Percentiles rank a stretch among this genome's conserved stretches.
Evolutionary conservation across 805 yeast species (phyloP).

Genomic region (Metschnikowia koreensis): DNA sequence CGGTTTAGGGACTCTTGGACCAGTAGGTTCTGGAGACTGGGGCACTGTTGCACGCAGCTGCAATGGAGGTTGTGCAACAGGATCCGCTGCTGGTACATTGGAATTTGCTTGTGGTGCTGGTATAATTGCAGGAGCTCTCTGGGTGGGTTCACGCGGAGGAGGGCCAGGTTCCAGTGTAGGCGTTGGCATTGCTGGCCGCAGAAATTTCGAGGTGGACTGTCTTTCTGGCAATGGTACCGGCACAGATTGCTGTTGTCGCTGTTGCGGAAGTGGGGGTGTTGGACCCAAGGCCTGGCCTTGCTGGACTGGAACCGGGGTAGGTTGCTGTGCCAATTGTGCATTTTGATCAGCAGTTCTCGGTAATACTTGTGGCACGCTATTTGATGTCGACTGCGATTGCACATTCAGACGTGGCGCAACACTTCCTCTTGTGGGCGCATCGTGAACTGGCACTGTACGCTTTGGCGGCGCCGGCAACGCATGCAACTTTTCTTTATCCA

Average conservation of each 20-base stretch:
- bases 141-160: not conserved
- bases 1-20: constrained; percentile 16
- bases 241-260: not conserved
- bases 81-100: not conserved
- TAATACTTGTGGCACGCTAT: not conserved
- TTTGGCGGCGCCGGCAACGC: constrained; percentile 47
- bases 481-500: constrained; percentile 26
- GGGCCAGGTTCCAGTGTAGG: not conserved
- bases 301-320: too few relatives aligned
- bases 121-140: not conserved
- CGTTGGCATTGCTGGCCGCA: not conserved
- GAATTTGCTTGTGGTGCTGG: not conserved
- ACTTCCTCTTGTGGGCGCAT: not conserved
- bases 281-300: too few relatives aligned
- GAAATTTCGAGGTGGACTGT: not conserved
- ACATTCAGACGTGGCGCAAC: not conserved
- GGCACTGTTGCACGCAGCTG: not conserved
- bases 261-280: not conserved
- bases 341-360: not conserved
- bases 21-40: not conserved
- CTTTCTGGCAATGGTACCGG: not conserved
- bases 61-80: not conserved
- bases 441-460: constrained; percentile 21
- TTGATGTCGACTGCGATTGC: not conserved
- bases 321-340: not conserved